phyloP scores from a whole-genome alignment of 78 protist genomes.

The Dictyostelium capitatum region DNA sequence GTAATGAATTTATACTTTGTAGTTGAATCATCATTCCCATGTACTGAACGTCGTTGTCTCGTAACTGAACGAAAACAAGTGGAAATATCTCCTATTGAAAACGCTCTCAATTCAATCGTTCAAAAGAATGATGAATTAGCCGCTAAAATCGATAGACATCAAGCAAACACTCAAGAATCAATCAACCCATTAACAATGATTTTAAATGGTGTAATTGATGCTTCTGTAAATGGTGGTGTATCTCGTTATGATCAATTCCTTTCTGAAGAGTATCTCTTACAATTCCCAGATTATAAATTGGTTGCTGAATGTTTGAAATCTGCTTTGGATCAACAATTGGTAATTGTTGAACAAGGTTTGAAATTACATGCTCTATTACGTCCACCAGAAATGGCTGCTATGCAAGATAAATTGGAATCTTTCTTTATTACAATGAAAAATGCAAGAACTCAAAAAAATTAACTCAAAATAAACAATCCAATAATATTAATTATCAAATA shows the following conservation, averaged over 20 bases:
- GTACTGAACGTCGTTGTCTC: constrained; percentile 77
- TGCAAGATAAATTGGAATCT: constrained; percentile 76
- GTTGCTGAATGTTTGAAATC: constrained; percentile 41
- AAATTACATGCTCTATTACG: constrained; percentile 55
- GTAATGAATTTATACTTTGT: constrained; percentile 65
- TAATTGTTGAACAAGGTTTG: constrained; percentile 46
- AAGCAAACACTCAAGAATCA: constrained; percentile 28
- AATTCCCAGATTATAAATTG: constrained; percentile 52
- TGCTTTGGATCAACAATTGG: constrained; percentile 65
- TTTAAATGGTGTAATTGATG: constrained; percentile 90
- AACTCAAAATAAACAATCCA: too few relatives aligned
- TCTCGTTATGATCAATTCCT: constrained; percentile 59
- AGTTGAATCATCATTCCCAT: constrained; percentile 68
- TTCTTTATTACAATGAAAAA: constrained; percentile 28
- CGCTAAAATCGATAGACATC: constrained; percentile 58
- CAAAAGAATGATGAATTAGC: constrained; percentile 85
- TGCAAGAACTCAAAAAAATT: not conserved
- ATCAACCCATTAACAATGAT: constrained; percentile 86
- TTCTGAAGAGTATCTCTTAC: constrained; percentile 43
- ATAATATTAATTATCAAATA: too few relatives aligned
- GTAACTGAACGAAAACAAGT: constrained; percentile 56
- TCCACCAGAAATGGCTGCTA: constrained; percentile 72
- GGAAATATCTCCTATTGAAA: constrained; percentile 82
- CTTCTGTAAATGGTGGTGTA: constrained; percentile 90
- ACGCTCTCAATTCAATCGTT: constrained; percentile 80